Evolutionary conservation across 2,329 filamentous ascomycete genomes (phyloP).

Genomic region (Neofusicoccum parvum): DNA sequence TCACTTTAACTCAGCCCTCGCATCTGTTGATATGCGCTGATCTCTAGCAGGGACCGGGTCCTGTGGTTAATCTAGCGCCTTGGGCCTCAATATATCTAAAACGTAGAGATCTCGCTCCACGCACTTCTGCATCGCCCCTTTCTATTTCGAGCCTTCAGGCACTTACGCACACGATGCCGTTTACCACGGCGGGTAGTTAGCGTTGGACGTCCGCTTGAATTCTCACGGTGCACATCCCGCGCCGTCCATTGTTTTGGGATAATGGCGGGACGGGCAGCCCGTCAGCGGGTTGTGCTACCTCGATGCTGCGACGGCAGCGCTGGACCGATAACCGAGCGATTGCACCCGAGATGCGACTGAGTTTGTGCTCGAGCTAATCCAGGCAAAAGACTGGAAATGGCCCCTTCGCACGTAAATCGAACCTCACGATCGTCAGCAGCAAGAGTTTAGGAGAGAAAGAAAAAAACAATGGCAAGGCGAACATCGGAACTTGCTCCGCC

Average conservation of each 20-base stretch:
- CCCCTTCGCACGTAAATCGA: not conserved
- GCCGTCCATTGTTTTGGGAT: not conserved
- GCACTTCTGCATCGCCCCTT: not conserved
- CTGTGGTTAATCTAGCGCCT: not conserved
- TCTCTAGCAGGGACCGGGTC: constrained; percentile 3
- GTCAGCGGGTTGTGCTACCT: not conserved
- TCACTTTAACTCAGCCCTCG: not conserved
- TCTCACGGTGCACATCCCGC: not conserved
- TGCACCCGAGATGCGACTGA: constrained; percentile 3
- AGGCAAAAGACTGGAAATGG: not conserved
- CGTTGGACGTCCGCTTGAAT: not conserved
- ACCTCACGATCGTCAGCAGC: not conserved
- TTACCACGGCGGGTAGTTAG: not conserved
- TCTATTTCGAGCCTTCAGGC: constrained; percentile 9
- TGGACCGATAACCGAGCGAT: not conserved
- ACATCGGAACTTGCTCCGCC: not conserved
- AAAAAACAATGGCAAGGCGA: not conserved
- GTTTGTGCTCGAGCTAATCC: not conserved
- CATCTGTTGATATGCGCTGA: constrained; percentile 4
- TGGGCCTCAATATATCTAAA: constrained; percentile 9
- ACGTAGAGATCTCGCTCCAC: not conserved
- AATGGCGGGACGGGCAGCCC: not conserved
- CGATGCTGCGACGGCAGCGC: not conserved
- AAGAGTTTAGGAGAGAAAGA: not conserved
- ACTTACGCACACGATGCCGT: not conserved